Evolutionary conservation across 2,329 filamentous ascomycete species (phyloP).

Genomic region (Fusarium sp.): DNA sequence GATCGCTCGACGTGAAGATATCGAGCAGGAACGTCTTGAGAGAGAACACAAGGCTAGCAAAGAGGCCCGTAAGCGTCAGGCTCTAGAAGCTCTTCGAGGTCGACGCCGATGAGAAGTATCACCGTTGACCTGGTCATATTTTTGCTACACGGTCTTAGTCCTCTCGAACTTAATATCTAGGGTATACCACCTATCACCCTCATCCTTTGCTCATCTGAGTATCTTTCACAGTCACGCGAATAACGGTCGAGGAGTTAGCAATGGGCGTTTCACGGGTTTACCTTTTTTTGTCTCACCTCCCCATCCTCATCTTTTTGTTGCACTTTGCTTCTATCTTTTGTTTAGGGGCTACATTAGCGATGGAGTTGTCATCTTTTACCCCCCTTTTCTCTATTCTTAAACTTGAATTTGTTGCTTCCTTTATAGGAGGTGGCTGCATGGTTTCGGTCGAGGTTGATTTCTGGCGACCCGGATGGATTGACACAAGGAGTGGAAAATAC

Average conservation of each 20-base stretch:
- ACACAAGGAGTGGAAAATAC: conserved; percentile 11
- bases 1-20: conserved; percentile 76
- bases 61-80: conserved; percentile 64
- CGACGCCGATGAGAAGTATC: conserved; percentile 46
- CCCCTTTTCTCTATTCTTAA: conserved; percentile 1
- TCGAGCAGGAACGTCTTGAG: conserved; percentile 73
- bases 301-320: conserved; percentile 12
- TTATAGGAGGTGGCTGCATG: conserved; percentile 27
- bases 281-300: conserved; percentile 16
- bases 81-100: conserved; percentile 54
- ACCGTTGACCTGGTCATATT: background rate
- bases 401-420: conserved; percentile 1
- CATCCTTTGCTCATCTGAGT: conserved; percentile 4
- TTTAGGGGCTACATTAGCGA: conserved; percentile 55
- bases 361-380: conserved; percentile 52
- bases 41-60: conserved; percentile 73
- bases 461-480: conserved; percentile 13
- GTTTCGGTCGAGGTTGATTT: conserved; percentile 31
- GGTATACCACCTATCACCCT: background rate
- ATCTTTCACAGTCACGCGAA: conserved; percentile 27
- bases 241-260: conserved; percentile 40
- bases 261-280: conserved; percentile 37
- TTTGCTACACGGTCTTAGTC: background rate
- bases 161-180: background rate
- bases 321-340: conserved; percentile 22